Conservation (phyloP, 306 rosid species). For the Ochetophila trinervis region DNA sequence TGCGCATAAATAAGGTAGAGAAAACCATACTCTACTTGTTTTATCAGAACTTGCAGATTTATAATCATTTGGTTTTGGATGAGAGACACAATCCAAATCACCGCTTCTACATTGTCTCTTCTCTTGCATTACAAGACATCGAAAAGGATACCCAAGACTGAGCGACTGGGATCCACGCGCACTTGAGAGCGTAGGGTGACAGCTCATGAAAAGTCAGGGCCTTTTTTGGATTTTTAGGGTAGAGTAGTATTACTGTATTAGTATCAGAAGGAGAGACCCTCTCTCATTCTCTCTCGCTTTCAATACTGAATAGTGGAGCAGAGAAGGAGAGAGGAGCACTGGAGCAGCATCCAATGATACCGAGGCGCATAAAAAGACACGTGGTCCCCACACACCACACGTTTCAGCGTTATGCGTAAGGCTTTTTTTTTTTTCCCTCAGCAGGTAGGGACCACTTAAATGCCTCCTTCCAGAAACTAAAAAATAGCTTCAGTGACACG, state of each 20-base stretch:
- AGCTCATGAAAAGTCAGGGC: neutral
- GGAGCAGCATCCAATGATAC: slow-evolving; percentile 26
- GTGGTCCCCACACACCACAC: slow-evolving; percentile 38
- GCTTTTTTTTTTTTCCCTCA: neutral
- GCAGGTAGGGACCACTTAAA: slow-evolving; percentile 25
- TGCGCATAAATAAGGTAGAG: too few relatives aligned
- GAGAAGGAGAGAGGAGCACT: neutral
- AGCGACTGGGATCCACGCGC: neutral
- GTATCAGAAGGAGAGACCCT: too few relatives aligned
- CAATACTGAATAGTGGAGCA: slow-evolving; percentile 10
- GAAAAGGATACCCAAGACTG: neutral
- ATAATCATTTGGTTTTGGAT: neutral
- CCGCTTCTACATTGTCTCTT: neutral
- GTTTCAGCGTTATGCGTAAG: slow-evolving; percentile 5
- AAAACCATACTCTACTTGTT: too few relatives aligned
- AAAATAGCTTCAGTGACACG: slow-evolving; percentile 27
- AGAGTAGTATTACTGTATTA: too few relatives aligned
- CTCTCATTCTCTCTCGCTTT: too few relatives aligned
- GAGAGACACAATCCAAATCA: neutral
- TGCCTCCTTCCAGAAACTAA: neutral
- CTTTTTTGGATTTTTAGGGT: too few relatives aligned
- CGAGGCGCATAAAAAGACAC: slow-evolving; percentile 16
- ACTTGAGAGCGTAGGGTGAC: slow-evolving; percentile 13
- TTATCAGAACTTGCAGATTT: too few relatives aligned
- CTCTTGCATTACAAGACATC: neutral